Conservation (phyloP, 257 asterid species). For the Hygrophila difformis region DNA sequence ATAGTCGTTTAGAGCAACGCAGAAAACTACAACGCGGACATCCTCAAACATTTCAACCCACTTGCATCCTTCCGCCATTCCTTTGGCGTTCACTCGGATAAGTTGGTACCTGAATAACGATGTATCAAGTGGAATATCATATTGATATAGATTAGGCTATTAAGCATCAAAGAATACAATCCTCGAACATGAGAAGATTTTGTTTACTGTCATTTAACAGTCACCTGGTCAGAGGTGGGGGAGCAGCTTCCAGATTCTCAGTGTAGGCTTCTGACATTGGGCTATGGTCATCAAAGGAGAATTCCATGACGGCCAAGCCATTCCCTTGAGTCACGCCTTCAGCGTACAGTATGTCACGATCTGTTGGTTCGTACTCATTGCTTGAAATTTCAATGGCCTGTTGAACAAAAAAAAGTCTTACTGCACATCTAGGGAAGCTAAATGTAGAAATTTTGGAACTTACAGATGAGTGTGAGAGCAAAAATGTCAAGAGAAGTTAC, state of each 20-base stretch:
- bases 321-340: constrained; percentile 97
- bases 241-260: constrained; percentile 61
- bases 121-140: no score
- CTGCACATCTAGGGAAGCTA: neutral
- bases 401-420: constrained; percentile 6
- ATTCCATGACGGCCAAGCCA: constrained; percentile 90
- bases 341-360: constrained; percentile 76
- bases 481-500: constrained; percentile 25
- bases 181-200: no score
- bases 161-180: no score
- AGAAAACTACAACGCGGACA: constrained; percentile 71
- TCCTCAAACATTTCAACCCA: constrained; percentile 99
- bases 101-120: constrained; percentile 58
- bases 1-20: constrained; percentile 69
- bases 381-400: constrained; percentile 95
- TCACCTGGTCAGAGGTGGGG: constrained; percentile 76
- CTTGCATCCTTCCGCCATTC: constrained; percentile 80
- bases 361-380: constrained; percentile 91
- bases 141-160: no score
- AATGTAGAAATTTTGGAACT: no score
- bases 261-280: constrained; percentile 85
- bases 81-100: constrained; percentile 74
- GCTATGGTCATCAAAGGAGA: constrained; percentile 86
- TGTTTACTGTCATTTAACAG: no score
- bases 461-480: no score